Base-by-base conservation (phyloP, 176 grass and related monocot genomes). In the Ampelocalamus luodianensis region DNA sequence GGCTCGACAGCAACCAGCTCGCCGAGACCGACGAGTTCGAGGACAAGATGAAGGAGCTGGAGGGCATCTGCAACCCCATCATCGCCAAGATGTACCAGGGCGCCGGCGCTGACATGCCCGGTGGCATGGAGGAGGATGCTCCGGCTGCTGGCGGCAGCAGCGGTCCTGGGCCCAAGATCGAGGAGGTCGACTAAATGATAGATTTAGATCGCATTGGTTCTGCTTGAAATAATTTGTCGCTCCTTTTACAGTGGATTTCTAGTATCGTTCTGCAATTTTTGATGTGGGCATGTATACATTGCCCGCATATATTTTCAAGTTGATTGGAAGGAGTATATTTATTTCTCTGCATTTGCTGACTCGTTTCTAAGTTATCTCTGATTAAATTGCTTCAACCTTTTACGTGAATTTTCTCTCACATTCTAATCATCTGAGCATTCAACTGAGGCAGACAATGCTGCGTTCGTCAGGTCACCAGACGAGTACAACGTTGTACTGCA, bases 71-170 rank as follows among this genome's bases (percentile, higher is more conserved):
- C 90, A 97, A 97, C 80, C 94, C 94, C 18, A 94, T 97, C 77
- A 92, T 97, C 62, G 92, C 94, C 17, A 97, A 97, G 92, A 97
- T 97, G 94, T 94, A 97, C 83, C 92, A 97, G 80, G 92, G 92
- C 29, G 94, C 89, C 1, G 89, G 87, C 22, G 85, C 78, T 85
- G 92, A 85, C 72, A 89, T 89, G 82, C 77, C 88, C 1, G 87
- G 90, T 76, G 92, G 90, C 40, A 92, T 92, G 92, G 88, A 92
- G 6, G 80, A 94, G 67, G 92, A 94, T 72, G 92, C 60, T 56
- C 83, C 94, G 10, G n/a, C 92, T 22, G 68, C 81, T 1, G 82
- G 74, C 56, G 92, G 85, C 36, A 86, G 92, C 44, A 89, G 88
- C 44, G 92, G 92, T 43, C 90, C 92, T 65, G 92, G 95, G 12